Conservation (phyloP, 2,329 filamentous ascomycete species). For the Laburnicola sp. region DNA sequence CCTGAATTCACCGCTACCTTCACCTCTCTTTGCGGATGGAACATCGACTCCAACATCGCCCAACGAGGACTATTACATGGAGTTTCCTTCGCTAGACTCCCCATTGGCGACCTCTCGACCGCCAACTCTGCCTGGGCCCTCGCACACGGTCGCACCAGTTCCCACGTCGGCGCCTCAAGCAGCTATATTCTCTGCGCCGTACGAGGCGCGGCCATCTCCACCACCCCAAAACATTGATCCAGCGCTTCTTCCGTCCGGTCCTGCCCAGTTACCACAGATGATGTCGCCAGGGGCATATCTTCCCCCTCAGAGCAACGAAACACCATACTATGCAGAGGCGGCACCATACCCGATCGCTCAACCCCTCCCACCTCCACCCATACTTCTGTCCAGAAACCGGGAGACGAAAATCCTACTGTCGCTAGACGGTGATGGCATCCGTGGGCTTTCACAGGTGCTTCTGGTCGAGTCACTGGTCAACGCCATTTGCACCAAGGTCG, state of each 20-base stretch:
- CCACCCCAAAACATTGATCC: neutral
- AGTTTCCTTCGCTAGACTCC: neutral
- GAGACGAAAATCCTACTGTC: constrained; percentile 39
- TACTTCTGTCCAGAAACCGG: constrained; percentile 21
- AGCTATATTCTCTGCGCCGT: neutral
- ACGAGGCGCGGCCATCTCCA: neutral
- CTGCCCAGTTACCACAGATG: no score
- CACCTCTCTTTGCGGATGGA: neutral
- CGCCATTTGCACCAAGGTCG: constrained; percentile 33
- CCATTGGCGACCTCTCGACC: neutral
- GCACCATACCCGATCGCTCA: constrained; percentile 4
- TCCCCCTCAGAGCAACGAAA: no score
- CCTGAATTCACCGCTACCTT: neutral
- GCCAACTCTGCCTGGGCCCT: neutral
- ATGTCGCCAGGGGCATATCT: no score
- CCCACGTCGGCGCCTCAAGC: neutral
- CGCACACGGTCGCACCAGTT: neutral
- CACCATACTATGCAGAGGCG: no score
- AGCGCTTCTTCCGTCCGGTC: neutral
- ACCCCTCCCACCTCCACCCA: constrained; percentile 2
- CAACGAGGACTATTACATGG: neutral
- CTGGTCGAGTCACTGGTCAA: constrained; percentile 38
- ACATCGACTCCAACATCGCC: neutral
- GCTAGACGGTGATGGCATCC: constrained; percentile 38
- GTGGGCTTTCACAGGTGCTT: constrained; percentile 34